Conservation (phyloP, 2,329 filamentous ascomycete genomes). For the Immersiporthe knoxdaviesiana region DNA sequence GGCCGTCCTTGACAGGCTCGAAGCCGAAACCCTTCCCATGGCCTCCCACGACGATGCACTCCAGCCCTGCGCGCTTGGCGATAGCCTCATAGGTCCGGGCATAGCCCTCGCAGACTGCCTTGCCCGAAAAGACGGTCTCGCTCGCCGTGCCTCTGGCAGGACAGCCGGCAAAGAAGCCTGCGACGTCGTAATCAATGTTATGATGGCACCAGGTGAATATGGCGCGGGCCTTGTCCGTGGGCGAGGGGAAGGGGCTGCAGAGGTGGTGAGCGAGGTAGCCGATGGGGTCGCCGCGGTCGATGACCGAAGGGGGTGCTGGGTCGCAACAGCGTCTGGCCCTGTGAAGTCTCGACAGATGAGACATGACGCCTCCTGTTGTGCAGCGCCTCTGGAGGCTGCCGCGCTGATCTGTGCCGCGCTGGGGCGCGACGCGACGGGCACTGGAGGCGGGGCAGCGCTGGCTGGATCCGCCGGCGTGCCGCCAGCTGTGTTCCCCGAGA, state of each 20-base stretch:
- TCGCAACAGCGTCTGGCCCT: conserved; percentile 75
- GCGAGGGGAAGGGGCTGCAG: conserved; percentile 76
- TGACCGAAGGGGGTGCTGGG: conserved; percentile 70
- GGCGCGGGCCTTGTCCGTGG: conserved; percentile 87
- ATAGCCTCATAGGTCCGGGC: conserved; percentile 80
- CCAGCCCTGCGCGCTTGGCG: conserved; percentile 76
- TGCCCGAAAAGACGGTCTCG: conserved; percentile 73
- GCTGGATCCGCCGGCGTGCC: conserved; percentile 27
- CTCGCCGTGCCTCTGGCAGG: conserved; percentile 70
- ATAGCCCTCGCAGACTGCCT: conserved; percentile 91
- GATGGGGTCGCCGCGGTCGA: conserved; percentile 69
- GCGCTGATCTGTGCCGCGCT: conserved; percentile 55
- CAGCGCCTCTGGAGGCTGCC: conserved; percentile 39
- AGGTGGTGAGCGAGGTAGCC: conserved; percentile 77
- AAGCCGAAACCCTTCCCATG: conserved; percentile 89
- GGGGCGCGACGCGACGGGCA: conserved; percentile 57
- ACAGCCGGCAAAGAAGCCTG: conserved; percentile 72
- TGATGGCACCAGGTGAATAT: conserved; percentile 97
- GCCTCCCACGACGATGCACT: conserved; percentile 73
- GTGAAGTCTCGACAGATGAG: conserved; percentile 88
- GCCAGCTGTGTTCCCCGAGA: conserved; percentile 34
- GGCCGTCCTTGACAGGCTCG: conserved; percentile 61
- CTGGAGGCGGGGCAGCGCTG: conserved; percentile 51
- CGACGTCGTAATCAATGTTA: conserved; percentile 84
- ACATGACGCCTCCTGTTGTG: conserved; percentile 52